These are phyloP conservation scores for Leptographium flavum DNA, from an alignment of 2,329 filamentous ascomycete genomes.

Conservation along the genomic window DNA sequence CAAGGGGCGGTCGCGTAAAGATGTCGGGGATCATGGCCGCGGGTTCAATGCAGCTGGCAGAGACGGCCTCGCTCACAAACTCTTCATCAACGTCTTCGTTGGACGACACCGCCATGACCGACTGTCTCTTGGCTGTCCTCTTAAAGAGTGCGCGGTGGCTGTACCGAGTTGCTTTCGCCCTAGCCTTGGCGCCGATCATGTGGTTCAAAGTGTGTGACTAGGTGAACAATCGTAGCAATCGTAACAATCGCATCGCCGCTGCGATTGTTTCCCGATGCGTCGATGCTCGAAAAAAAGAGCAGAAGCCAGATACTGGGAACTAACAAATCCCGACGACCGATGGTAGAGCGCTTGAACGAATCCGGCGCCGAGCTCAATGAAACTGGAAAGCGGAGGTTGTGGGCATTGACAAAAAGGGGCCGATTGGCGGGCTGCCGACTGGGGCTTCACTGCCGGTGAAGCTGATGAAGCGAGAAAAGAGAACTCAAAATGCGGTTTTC, in stretches of 20 bases:
- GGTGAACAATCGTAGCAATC: no score
- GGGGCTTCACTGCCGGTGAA: no score
- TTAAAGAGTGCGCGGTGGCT: conserved; percentile 12
- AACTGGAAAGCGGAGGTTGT: neutral
- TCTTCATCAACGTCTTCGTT: conserved; percentile 13
- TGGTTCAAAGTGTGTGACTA: neutral
- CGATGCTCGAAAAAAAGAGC: no score
- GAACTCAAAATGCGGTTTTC: no score
- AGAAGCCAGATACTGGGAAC: no score
- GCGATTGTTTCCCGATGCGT: conserved; percentile 7
- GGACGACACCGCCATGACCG: conserved; percentile 5
- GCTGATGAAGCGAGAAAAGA: no score
- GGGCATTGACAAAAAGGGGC: no score
- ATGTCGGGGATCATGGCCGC: conserved; percentile 33
- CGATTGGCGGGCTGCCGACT: no score
- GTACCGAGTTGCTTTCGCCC: conserved; percentile 6
- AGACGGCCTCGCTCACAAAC: conserved; percentile 7
- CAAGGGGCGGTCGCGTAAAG: conserved; percentile 42
- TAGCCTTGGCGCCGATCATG: conserved; percentile 7
- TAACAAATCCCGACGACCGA: no score
- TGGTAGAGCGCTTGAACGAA: neutral
- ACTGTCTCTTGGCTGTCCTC: conserved; percentile 9
- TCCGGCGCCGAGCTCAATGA: neutral
- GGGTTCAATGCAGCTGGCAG: conserved; percentile 2
- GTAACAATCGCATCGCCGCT: conserved; percentile 8